Evolutionary conservation across 164 flowering plant genomes (phyloP), one percentile per base, ranked within the genome.

Genomic region (Umbilicus rupestris): DNA sequence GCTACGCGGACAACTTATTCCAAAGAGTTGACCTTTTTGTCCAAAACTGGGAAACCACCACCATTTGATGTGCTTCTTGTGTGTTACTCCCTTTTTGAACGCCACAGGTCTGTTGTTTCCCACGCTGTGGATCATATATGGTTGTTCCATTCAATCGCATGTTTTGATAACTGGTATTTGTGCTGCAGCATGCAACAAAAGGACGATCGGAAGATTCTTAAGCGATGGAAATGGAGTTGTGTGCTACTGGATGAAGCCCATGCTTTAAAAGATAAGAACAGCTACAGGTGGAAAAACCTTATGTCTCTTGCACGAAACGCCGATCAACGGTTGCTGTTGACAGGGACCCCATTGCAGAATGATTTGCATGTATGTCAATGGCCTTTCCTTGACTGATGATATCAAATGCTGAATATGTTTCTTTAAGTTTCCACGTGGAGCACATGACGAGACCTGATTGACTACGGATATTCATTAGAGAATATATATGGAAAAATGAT

Each of bases 211-310:
- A 93, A 85, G 78, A 68, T 84, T 66, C 80, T 93, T 68, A 93
- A 81, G 72, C 87, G 87, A 8, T 93, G 89, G 94, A 72, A 69
- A 39, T 93, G 98, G 98, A 93, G 92, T 76, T 93, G 98, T 74
- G 92, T 93, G 62, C 70, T 93, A 67, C 89, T 93, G 96, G 98
- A 93, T 76, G 98, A 93, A 74, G 97, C 98, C 69, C 98, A 93
- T 90, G 97, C 92, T 63, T 82, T 93, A 71, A 93, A 93, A 80
- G 97, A 93, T 73, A 93, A 81, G 78, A 85, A 76, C 73, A 93
- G 97, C 80, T 93, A 86, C 73, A 82, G 98, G 76, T 86, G 98
- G 94, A 93, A 93, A 75, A 93, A 90, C 70, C 76, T 93, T 39
- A 90, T 82, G 94, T 77, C 89, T 65, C 88, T 93, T 72, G 96